Conservation (phyloP, 352 stramenopile genomes). For the Phytopythium mirpurense region DNA sequence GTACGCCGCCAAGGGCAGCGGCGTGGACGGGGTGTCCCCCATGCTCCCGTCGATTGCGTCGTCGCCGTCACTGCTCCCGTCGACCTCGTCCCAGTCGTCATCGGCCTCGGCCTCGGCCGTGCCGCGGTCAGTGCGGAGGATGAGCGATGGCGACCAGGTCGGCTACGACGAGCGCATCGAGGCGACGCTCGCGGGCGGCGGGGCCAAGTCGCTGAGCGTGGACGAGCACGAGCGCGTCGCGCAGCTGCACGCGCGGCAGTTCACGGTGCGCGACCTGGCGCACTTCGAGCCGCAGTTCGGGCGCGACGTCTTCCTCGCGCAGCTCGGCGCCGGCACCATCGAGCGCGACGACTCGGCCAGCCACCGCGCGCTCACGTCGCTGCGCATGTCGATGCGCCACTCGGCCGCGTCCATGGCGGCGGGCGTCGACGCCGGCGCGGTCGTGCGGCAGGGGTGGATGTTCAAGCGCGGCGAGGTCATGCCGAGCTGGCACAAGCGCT, state of each 20-base stretch:
- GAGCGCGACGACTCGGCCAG: constrained; percentile 59
- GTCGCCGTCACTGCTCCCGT: constrained; percentile 3
- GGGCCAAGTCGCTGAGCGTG: constrained; percentile 44
- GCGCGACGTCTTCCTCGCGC: constrained; percentile 60
- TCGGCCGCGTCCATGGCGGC: constrained; percentile 11
- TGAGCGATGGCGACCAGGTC: constrained; percentile 37
- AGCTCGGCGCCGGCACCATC: constrained; percentile 53
- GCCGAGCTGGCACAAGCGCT: constrained; percentile 73
- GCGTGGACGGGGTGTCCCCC: constrained; percentile 19
- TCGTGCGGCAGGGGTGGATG: constrained; percentile 73
- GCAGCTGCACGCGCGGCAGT: constrained; percentile 22
- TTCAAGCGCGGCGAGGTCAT: constrained; percentile 75
- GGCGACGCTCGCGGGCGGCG: constrained; percentile 46
- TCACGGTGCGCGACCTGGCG: constrained; percentile 59
- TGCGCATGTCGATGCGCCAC: constrained; percentile 38
- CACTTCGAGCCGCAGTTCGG: constrained; percentile 71
- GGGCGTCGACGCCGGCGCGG: constrained; percentile 3
- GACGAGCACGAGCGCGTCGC: constrained; percentile 26
- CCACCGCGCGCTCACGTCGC: constrained; percentile 63
- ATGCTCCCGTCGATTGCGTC: constrained; percentile 4
- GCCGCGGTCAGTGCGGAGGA: constrained; percentile 21
- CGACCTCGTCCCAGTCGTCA: neutral
- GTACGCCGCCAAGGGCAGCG: constrained; percentile 12
- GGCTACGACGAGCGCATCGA: constrained; percentile 71
- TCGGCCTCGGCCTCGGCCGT: neutral